Conservation (phyloP, 2,329 filamentous ascomycete genomes). For the Thermoascus crustaceus region DNA sequence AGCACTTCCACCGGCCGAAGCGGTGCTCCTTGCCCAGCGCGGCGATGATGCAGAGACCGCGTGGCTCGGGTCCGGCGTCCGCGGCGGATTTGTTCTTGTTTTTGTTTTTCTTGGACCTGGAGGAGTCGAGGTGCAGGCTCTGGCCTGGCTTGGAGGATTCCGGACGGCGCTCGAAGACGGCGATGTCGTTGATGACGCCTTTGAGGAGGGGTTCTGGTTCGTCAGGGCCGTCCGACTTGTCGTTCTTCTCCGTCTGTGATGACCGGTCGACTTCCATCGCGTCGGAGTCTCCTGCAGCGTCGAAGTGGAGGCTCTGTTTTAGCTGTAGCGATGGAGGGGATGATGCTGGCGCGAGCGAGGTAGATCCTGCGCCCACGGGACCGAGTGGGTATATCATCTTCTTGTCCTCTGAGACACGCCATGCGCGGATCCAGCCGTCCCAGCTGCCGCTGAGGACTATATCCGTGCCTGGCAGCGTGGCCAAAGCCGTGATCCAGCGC, state of each 20-base stretch:
- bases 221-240: slow-evolving; percentile 10
- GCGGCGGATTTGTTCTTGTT: slow-evolving; percentile 16
- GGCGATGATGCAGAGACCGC: slow-evolving; percentile 72
- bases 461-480: slow-evolving; percentile 82
- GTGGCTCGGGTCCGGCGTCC: slow-evolving; percentile 34
- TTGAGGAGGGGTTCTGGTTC: slow-evolving; percentile 41
- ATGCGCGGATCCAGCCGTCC: slow-evolving; percentile 81
- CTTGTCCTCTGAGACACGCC: slow-evolving; percentile 79
- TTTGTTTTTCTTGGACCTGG: too few relatives aligned
- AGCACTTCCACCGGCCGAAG: slow-evolving; percentile 68
- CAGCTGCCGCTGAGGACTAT: slow-evolving; percentile 86
- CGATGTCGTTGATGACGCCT: slow-evolving; percentile 82
- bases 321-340: slow-evolving; percentile 26
- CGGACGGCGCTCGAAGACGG: slow-evolving; percentile 70
- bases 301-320: slow-evolving; percentile 24
- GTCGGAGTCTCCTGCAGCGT: slow-evolving; percentile 21
- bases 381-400: slow-evolving; percentile 66
- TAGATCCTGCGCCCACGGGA: slow-evolving; percentile 44
- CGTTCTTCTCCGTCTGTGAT: slow-evolving; percentile 10
- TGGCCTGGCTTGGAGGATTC: slow-evolving; percentile 20
- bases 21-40: slow-evolving; percentile 81
- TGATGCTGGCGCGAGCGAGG: slow-evolving; percentile 10
- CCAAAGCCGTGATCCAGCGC: slow-evolving; percentile 82
- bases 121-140: too few relatives aligned
- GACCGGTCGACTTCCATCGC: slow-evolving; percentile 15